These are phyloP conservation scores for Amanita rubescens DNA, from an alignment of 768 basidiomycete species.

Conservation along the genomic window DNA sequence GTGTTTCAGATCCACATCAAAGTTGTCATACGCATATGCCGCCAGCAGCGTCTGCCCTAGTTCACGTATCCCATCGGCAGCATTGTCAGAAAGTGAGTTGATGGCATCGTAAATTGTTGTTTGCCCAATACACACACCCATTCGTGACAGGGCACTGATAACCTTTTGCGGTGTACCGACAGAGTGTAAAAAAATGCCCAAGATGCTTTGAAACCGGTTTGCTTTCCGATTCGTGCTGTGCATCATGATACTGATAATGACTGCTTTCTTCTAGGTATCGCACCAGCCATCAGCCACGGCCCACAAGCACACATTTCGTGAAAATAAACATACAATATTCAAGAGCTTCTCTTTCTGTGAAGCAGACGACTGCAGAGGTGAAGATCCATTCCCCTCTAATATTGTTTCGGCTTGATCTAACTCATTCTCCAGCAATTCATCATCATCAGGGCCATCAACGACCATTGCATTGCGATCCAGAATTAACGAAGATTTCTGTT, in stretches of 20 bases:
- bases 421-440: too few species aligned
- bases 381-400: too few species aligned
- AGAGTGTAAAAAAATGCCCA: background rate
- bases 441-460: too few species aligned
- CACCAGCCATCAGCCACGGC: too few species aligned
- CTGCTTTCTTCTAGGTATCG: constrained; percentile 17
- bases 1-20: constrained; percentile 18
- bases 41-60: constrained; percentile 11
- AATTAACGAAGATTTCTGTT: background rate
- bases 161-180: constrained; percentile 17
- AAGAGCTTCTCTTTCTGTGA: too few species aligned
- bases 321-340: too few species aligned
- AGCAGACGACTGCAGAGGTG: too few species aligned
- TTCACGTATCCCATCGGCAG: background rate
- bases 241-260: constrained; percentile 20
- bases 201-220: constrained; percentile 7
- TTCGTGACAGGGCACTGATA: constrained; percentile 17
- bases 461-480: background rate
- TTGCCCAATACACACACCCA: constrained; percentile 19
- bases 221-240: constrained; percentile 18
- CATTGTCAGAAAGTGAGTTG: constrained; percentile 11
- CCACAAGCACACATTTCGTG: background rate
- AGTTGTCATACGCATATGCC: constrained; percentile 19
- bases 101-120: constrained; percentile 12
- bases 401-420: too few species aligned